A percentile compares a stretch with the other conserved stretches of the same genome.
These are phyloP conservation scores for Hortaea werneckii DNA, from an alignment of 2,329 filamentous ascomycete species.

Conservation along the genomic window DNA sequence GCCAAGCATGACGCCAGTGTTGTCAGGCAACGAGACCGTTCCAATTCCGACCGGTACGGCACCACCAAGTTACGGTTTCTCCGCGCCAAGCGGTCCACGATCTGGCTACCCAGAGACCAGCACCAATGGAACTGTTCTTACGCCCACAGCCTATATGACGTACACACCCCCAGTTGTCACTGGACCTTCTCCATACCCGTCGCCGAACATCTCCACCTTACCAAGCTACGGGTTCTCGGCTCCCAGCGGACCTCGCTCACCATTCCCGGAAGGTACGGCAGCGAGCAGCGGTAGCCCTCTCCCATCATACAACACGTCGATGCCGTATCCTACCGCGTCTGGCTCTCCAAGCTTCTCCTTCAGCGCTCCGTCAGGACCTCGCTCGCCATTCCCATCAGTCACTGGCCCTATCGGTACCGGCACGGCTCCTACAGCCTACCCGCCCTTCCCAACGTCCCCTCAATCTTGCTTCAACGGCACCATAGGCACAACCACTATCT, in stretches of 20 bases:
- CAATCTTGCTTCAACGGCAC: constrained; percentile 2
- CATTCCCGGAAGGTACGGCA: neutral
- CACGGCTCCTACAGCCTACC: neutral
- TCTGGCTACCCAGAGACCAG: neutral
- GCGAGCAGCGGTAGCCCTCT: constrained; percentile 1
- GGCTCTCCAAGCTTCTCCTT: neutral
- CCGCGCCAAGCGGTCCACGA: neutral
- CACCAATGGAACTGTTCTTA: neutral
- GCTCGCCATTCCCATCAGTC: neutral
- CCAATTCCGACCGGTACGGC: neutral
- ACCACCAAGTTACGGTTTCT: neutral
- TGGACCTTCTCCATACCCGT: neutral
- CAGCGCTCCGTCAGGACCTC: neutral
- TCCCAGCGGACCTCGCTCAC: neutral
- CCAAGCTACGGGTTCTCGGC: neutral
- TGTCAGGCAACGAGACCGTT: neutral
- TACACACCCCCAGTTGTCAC: neutral
- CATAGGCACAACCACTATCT: constrained; percentile 4
- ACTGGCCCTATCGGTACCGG: neutral
- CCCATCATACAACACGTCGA: neutral
- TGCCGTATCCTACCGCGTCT: neutral
- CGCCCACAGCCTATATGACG: neutral
- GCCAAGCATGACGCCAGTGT: neutral
- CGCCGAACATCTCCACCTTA: neutral
- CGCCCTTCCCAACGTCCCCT: neutral